A percentile compares a stretch with the other conserved stretches of the same genome.
Conservation (phyloP, 1,284 basidiomycete species). For the Puccinia triticina region DNA sequence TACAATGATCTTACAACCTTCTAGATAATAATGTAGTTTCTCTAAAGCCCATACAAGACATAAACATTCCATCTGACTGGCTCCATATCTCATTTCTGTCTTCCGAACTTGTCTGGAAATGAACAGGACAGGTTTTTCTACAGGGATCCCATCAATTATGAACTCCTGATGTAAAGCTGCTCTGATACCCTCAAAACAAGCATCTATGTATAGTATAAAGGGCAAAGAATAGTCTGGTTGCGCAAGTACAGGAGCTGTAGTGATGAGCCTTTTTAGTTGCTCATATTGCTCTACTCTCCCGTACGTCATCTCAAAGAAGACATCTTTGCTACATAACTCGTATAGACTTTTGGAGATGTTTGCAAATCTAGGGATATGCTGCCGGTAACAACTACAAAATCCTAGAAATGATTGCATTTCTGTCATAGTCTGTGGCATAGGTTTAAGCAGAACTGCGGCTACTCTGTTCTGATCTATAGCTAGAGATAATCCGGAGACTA, state of each 20-base stretch:
- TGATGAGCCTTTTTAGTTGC: neutral
- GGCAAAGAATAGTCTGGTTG: conserved; percentile 1
- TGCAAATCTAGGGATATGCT: no score
- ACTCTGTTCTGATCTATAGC: conserved; percentile 64
- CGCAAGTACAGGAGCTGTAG: neutral
- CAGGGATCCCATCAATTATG: neutral
- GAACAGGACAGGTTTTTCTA: no score
- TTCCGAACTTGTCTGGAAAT: no score
- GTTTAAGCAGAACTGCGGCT: neutral
- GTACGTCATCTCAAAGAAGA: neutral
- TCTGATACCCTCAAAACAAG: neutral
- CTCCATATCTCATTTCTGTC: no score
- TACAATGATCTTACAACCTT: neutral
- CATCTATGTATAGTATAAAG: conserved; percentile 21
- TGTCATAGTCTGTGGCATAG: no score
- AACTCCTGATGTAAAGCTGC: conserved; percentile 13
- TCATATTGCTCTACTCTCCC: neutral
- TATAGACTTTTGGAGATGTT: neutral
- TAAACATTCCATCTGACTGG: no score
- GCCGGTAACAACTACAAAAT: no score
- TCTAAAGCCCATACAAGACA: no score
- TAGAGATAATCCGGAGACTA: conserved; percentile 59
- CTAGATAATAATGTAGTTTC: neutral
- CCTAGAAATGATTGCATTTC: no score
- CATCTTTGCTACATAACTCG: neutral